A percentile compares a stretch with the other conserved stretches of the same genome.
phyloP scores from a whole-genome alignment of 352 stramenopile genomes.

The Phytophthora litchii region DNA sequence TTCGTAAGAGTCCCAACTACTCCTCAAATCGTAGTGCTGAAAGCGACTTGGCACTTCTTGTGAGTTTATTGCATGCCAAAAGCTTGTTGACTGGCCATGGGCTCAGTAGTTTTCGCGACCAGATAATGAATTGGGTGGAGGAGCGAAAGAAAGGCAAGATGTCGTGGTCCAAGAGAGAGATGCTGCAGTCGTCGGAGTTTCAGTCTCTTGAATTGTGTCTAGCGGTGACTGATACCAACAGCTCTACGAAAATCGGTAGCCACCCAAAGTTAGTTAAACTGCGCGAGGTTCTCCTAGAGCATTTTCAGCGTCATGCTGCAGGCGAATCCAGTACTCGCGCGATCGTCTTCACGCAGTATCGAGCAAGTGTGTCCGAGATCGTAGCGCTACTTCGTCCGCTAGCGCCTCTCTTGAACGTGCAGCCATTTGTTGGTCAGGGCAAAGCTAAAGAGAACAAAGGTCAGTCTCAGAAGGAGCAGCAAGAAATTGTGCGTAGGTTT shows the following conservation, averaged over 20 bases:
- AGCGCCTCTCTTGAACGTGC: conserved; percentile 83
- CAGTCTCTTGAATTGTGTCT: conserved; percentile 60
- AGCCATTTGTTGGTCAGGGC: conserved; percentile 94
- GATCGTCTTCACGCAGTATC: conserved; percentile 98
- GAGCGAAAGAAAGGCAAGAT: conserved; percentile 58
- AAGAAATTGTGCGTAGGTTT: conserved; percentile 94
- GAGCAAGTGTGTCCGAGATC: conserved; percentile 95
- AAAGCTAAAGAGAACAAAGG: conserved; percentile 87
- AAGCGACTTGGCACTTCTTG: conserved; percentile 75
- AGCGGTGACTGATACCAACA: conserved; percentile 21
- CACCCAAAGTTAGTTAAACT: conserved; percentile 93
- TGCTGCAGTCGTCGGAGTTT: conserved; percentile 78
- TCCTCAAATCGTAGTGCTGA: conserved; percentile 72
- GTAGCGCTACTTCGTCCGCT: conserved; percentile 75
- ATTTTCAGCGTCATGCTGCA: conserved; percentile 77
- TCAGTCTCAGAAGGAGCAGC: conserved; percentile 95
- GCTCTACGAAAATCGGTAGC: conserved; percentile 34
- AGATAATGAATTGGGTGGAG: conserved; percentile 61
- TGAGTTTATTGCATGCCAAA: conserved; percentile 77
- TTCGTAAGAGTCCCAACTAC: conserved; percentile 72
- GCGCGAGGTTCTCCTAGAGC: conserved; percentile 85
- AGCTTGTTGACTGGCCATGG: conserved; percentile 82
- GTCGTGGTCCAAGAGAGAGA: conserved; percentile 83
- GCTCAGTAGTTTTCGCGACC: conserved; percentile 74
- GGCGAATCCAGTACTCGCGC: conserved; percentile 88